These are phyloP conservation scores for Chalciporus piperatus DNA, from an alignment of 768 basidiomycete species.

Conservation along the genomic window DNA sequence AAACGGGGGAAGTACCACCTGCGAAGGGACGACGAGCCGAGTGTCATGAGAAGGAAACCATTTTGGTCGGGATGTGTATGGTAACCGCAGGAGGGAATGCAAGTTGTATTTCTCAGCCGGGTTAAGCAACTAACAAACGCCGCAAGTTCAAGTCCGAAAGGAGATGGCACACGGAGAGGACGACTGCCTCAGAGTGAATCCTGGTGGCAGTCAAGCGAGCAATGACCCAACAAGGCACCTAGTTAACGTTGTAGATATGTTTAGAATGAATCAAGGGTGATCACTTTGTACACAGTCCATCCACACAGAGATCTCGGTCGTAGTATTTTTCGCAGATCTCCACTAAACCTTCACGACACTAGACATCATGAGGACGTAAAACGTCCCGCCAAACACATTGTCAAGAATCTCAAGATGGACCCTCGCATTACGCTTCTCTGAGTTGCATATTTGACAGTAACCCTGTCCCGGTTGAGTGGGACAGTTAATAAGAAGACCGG, in stretches of 20 bases:
- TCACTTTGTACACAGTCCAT: no score
- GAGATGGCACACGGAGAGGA: neutral
- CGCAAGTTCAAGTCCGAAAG: conserved; percentile 1
- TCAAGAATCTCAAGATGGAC: neutral
- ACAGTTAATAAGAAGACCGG: neutral
- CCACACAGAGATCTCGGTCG: no score
- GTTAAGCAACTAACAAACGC: conserved; percentile 8
- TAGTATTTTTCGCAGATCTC: neutral
- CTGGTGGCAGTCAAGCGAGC: neutral
- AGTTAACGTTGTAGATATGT: neutral
- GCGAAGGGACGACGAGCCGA: conserved; percentile 6
- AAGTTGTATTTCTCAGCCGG: conserved; percentile 11
- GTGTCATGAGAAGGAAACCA: conserved; percentile 10
- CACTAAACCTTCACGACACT: neutral
- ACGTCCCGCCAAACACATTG: neutral
- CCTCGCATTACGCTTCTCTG: neutral
- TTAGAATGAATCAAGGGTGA: no score
- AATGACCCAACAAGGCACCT: neutral
- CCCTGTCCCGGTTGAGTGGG: neutral
- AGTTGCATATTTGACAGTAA: no score
- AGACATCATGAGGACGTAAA: neutral
- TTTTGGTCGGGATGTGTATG: conserved; percentile 5
- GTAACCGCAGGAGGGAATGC: conserved; percentile 1
- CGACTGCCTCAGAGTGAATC: neutral
- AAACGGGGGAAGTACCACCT: conserved; percentile 6